Evolutionary conservation across 495 filamentous ascomycete species (phyloP), one percentile per base, ranked within the genome.

Genomic region (Aspergillus baeticus): DNA sequence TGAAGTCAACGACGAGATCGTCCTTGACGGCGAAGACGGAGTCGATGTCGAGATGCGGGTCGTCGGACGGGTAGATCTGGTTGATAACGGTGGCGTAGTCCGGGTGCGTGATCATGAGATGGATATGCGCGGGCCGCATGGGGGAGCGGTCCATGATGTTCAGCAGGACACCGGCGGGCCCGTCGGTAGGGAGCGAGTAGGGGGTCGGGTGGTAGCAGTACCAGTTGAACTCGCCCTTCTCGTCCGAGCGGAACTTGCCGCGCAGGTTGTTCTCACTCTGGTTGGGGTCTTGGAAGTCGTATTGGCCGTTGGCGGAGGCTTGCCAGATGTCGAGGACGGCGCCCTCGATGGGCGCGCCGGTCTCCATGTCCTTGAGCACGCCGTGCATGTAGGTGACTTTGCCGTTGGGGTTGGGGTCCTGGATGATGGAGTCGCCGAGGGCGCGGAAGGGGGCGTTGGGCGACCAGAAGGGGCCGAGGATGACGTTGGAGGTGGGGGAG

Each of bases 301-400:
- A 94, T 67, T 88, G 83, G 65, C 88, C 89, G 77, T 92, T 94
- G 72, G 88, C 79, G 6, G 83, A 87, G 37, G 88, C 88, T 69
- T 94, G 88, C 90, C 90, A 94, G 77, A 92, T 87, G 69, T 94
- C 90, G 66, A 93, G 82, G 51, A 88, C 84, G 63, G 87, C 89
- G 63, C 72, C 72, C 44, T 75, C 80, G 68, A 93, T 86, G 52
- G 85, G 85, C 72, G 82, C 77, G 62, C 85, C 84, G 20, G 89
- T 90, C 50, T 83, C 79, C 65, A 90, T 81, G 73, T 93, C 89
- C 54, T 68, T 76, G 61, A 93, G 81, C 46, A 78, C 74, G 57
- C 89, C 89, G 79, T 91, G 87, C 88, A 93, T 92, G 65, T 75
- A 75, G 59, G 84, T 82, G 17, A 87, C 81, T 56, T 79, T 77